A percentile compares a stretch with the other conserved stretches of the same genome.
Evolutionary conservation across 495 filamentous ascomycete genomes (phyloP).

Genomic region (Hypoxylon subgilvum): DNA sequence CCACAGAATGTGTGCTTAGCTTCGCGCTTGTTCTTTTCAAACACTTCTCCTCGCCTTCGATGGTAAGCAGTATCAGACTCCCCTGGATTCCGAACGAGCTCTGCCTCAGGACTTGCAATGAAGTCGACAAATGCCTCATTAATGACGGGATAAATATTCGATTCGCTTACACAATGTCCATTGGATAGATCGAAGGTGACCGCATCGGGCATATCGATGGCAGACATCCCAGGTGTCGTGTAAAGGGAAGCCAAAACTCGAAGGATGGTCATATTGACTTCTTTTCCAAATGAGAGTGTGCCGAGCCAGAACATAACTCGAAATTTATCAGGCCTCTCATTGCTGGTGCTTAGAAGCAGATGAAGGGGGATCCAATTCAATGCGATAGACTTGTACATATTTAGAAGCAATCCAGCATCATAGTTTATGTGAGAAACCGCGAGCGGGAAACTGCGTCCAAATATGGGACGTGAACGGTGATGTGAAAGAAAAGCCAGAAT

Average conservation of each 20-base stretch:
- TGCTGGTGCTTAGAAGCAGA: slow-evolving; percentile 29
- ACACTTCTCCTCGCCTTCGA: not conserved
- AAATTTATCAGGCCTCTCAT: slow-evolving; percentile 38
- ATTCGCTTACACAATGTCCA: not conserved
- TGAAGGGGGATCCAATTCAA: slow-evolving; percentile 48
- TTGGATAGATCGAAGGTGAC: not conserved
- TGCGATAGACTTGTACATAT: slow-evolving; percentile 22
- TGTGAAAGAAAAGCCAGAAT: not conserved
- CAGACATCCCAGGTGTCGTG: slow-evolving; percentile 28
- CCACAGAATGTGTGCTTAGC: slow-evolving; percentile 9
- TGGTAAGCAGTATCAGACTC: not conserved
- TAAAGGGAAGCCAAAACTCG: slow-evolving; percentile 49
- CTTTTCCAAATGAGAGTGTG: slow-evolving; percentile 45
- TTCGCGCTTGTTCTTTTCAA: not conserved
- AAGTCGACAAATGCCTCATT: not conserved
- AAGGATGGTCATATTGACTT: slow-evolving; percentile 41
- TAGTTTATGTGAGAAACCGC: slow-evolving; percentile 11
- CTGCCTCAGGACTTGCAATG: not conserved
- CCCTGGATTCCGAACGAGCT: not conserved
- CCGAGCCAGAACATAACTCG: slow-evolving; percentile 55
- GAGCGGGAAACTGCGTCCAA: not conserved
- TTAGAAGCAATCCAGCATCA: slow-evolving; percentile 24
- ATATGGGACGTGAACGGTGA: not conserved
- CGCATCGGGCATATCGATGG: not conserved
- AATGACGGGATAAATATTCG: not conserved